Conservation (phyloP, 345 rosid genomes). For the Lagerstroemia speciosa region DNA sequence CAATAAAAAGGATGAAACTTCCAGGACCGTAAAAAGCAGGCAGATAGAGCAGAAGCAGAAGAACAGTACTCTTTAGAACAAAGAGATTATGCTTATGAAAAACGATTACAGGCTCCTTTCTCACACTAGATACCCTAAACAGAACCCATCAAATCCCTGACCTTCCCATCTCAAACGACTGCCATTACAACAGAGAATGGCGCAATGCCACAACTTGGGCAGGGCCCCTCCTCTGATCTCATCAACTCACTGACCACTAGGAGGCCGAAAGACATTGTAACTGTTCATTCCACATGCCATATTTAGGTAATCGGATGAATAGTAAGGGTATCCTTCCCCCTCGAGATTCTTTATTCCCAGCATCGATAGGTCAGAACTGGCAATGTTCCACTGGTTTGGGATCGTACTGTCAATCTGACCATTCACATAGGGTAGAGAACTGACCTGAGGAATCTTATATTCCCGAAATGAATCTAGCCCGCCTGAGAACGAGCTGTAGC, state of each 20-base stretch:
- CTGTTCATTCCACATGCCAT: conserved; percentile 53
- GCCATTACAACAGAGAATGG: conserved; percentile 12
- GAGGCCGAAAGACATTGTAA: conserved; percentile 55
- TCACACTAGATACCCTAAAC: not conserved
- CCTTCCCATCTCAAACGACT: not conserved
- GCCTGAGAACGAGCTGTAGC: conserved; percentile 30
- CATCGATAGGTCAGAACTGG: conserved; percentile 48
- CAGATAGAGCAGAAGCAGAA: not conserved
- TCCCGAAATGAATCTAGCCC: conserved; percentile 36
- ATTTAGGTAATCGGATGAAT: conserved; percentile 37
- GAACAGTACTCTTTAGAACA: not conserved
- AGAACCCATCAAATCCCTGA: not conserved
- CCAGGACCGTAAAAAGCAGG: not conserved
- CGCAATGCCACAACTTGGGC: conserved; percentile 4
- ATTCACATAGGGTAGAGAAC: conserved; percentile 31
- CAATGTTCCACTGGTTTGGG: conserved; percentile 51
- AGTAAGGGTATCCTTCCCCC: conserved; percentile 41
- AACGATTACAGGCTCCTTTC: conserved; percentile 28
- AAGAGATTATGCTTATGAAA: not conserved
- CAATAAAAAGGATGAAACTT: not conserved
- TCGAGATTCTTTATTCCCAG: conserved; percentile 45
- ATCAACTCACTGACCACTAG: conserved; percentile 54
- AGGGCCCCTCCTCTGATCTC: not conserved
- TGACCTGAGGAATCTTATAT: conserved; percentile 35
- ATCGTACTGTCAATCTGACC: conserved; percentile 54